A percentile compares a stretch with the other conserved stretches of the same genome.
phyloP scores from a whole-genome alignment of 495 filamentous ascomycete species.

The Penicillium coprophilum region DNA sequence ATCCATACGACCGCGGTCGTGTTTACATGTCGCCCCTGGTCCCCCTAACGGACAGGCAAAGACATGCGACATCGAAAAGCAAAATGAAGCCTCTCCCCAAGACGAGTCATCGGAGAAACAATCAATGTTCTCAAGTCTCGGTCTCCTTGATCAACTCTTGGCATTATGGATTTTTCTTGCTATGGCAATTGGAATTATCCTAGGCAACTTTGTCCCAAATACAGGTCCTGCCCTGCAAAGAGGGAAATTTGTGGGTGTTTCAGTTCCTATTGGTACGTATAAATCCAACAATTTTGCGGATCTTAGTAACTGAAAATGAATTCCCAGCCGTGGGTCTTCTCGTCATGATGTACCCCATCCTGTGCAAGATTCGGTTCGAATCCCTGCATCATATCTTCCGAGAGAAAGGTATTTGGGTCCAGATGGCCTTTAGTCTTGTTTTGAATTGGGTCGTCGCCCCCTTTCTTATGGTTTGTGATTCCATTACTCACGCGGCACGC shows the following conservation, averaged over 20 bases:
- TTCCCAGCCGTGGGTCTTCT: constrained; percentile 70
- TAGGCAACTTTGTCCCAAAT: constrained; percentile 74
- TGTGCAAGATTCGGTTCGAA: constrained; percentile 91
- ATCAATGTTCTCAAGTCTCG: constrained; percentile 56
- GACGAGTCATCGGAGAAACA: constrained; percentile 9
- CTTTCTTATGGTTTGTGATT: constrained; percentile 70
- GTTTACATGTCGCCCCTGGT: background rate
- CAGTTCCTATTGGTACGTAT: constrained; percentile 72
- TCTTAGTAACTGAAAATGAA: constrained; percentile 1
- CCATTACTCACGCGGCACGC: background rate
- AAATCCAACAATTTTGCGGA: background rate
- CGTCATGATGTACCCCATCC: constrained; percentile 94
- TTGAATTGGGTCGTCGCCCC: constrained; percentile 92
- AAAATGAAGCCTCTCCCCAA: background rate
- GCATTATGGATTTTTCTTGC: constrained; percentile 86
- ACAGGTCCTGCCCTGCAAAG: constrained; percentile 64
- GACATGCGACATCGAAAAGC: constrained; percentile 21
- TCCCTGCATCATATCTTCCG: constrained; percentile 67
- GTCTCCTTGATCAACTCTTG: constrained; percentile 72
- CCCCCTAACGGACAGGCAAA: background rate
- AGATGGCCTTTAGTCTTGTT: constrained; percentile 74
- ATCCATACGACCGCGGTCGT: background rate
- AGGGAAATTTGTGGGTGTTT: constrained; percentile 73
- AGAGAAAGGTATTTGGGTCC: constrained; percentile 67
- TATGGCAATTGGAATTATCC: constrained; percentile 76